A percentile compares a stretch with the other conserved stretches of the same genome.
Evolutionary conservation across 805 yeast genomes (phyloP).

Genomic region (Metschnikowia corniflorae): DNA sequence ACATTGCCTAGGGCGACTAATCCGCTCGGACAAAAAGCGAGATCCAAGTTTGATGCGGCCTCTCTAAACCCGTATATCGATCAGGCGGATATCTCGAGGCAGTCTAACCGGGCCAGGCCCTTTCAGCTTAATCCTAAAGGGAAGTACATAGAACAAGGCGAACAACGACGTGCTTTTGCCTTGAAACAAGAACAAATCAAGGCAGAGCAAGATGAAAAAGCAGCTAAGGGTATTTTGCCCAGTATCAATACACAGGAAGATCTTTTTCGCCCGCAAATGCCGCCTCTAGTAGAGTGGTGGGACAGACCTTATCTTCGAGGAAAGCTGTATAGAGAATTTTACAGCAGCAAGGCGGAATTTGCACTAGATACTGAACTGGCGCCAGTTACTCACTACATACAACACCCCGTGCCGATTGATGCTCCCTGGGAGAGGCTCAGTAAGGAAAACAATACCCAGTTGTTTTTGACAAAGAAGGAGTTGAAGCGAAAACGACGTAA

Average conservation of each 20-base stretch:
- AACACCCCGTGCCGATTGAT: slow-evolving; percentile 71
- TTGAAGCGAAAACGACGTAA: slow-evolving; percentile 68
- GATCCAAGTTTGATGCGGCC: slow-evolving; percentile 31
- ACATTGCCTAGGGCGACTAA: slow-evolving; percentile 25
- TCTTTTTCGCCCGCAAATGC: slow-evolving; percentile 41
- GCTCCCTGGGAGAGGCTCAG: slow-evolving; percentile 54
- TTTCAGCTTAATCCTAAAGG: slow-evolving; percentile 60
- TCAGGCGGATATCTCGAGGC: slow-evolving; percentile 18
- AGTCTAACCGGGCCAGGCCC: slow-evolving; percentile 25
- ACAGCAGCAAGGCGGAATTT: slow-evolving; percentile 20
- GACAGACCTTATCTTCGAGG: slow-evolving; percentile 55
- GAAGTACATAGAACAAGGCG: slow-evolving; percentile 54
- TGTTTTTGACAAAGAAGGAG: slow-evolving; percentile 75
- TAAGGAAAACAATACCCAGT: slow-evolving; percentile 28
- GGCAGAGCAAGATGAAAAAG: slow-evolving; percentile 32
- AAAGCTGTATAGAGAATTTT: slow-evolving; percentile 33
- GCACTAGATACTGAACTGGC: slow-evolving; percentile 36
- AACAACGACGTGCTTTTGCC: slow-evolving; percentile 43
- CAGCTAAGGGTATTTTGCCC: slow-evolving; percentile 45
- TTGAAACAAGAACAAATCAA: slow-evolving; percentile 9
- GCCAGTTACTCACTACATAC: slow-evolving; percentile 68
- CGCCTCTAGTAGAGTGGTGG: slow-evolving; percentile 89
- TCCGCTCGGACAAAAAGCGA: slow-evolving; percentile 28
- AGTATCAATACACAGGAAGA: slow-evolving; percentile 56
- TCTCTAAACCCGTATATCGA: slow-evolving; percentile 39